These are phyloP conservation scores for Miscanthus lutarioriparius DNA, from an alignment of 176 grass and related monocot species.

Conservation along the genomic window DNA sequence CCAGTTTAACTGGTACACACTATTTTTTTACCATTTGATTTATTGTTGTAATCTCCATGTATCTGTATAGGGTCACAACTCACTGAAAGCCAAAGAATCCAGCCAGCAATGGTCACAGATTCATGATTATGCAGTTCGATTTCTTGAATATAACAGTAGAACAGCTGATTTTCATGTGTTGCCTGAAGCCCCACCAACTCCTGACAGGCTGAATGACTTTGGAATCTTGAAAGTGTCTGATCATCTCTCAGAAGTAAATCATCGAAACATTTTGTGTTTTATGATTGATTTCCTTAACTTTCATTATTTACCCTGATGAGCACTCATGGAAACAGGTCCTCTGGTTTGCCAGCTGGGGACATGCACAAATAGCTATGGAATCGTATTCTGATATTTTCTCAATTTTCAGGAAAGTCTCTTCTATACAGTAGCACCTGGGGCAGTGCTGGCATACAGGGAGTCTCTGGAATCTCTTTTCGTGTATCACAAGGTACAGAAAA, in stretches of 20 bases:
- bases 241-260: conserved; percentile 71
- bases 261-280: conserved; percentile 12
- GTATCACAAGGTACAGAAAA: conserved; percentile 69
- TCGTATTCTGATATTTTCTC: conserved; percentile 31
- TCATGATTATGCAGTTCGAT: conserved; percentile 80
- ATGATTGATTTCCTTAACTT: conserved; percentile 30
- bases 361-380: background rate
- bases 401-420: conserved; percentile 79
- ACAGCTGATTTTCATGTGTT: conserved; percentile 41
- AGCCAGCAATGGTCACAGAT: conserved; percentile 34
- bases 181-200: conserved; percentile 77
- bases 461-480: conserved; percentile 71
- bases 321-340: conserved; percentile 10
- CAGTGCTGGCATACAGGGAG: conserved; percentile 86
- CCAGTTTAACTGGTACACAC: conserved; percentile 9
- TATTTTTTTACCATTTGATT: conserved; percentile 17
- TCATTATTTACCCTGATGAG: conserved; percentile 9
- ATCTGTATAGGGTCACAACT: conserved; percentile 36
- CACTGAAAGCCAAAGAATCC: conserved; percentile 27
- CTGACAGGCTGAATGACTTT: conserved; percentile 71
- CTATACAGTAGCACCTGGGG: conserved; percentile 70
- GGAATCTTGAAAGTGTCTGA: conserved; percentile 75
- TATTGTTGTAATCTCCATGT: conserved; percentile 32
- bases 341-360: conserved; percentile 8
- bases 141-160: conserved; percentile 70